Evolutionary conservation across 164 flowering plant species (phyloP), one percentile per base, ranked within the genome.

Genomic region (Vitis rupestris): DNA sequence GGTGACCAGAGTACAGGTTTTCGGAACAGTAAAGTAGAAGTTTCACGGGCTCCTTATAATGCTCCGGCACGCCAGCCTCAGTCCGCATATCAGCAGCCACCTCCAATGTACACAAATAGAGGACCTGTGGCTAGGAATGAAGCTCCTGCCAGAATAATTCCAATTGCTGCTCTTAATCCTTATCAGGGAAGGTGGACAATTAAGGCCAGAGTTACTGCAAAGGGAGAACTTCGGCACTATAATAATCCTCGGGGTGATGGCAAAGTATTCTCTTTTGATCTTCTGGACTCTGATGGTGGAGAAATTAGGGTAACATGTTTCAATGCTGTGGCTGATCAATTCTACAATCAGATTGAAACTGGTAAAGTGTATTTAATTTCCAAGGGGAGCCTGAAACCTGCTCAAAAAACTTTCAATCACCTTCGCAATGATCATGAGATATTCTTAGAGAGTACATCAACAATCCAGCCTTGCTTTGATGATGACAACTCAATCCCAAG

Each of bases 241-340:
- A 89, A 75, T 61, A 93, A 88, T 80, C 73, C 91, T 16, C 82
- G 90, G 30, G 99, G 97, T 50, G 97, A 90, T 73, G 99, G 98
- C 1, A 89, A 90, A 75, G 98, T 96, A 0, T 94, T 96, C 67
- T 88, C 93, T 15, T 93, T 93, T 82, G 98, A 93, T 81, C 94
- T 96, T 64, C 91, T 96, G 71, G 98, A 96, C 80, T 81, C 94
- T 68, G 93, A 92, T 64, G 93, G 97, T 59, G 97, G 97, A 70
- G 98, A 96, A 81, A 96, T 96, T 61, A 87, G 97, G 58, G 94
- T 77, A 3, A 96, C 98, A 17, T 92, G 98, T 82, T 96, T 96
- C 72, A 90, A 90, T 84, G 85, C 83, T 47, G 97, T 88, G 63
- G 98, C 90, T 64, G 99, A 92, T 48, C 96, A 89, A 70, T 96